Percentiles rank a stretch among this genome's conserved stretches.
Evolutionary conservation across 2,329 filamentous ascomycete species (phyloP).

Genomic region (Fusarium concolor): DNA sequence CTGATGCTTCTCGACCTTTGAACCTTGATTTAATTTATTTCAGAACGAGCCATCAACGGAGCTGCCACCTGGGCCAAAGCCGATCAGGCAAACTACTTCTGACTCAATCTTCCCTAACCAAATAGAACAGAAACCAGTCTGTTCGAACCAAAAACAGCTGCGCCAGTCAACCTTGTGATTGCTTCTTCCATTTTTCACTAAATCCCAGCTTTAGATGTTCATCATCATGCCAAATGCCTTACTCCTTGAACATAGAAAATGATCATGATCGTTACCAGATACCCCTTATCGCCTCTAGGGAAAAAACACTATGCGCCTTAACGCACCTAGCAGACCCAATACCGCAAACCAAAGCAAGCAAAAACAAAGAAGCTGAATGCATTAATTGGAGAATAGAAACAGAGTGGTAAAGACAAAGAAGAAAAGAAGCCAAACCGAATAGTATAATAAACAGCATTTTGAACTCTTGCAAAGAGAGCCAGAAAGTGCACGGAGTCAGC

Average conservation of each 20-base stretch:
- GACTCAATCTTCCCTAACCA: not conserved
- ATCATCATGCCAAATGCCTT: constrained; percentile 31
- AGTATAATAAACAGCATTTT: not conserved
- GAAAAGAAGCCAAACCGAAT: not conserved
- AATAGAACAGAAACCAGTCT: constrained; percentile 35
- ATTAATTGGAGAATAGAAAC: not conserved
- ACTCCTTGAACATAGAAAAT: constrained; percentile 27
- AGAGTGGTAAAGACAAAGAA: not conserved
- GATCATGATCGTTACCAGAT: constrained; percentile 36
- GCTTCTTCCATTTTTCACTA: constrained; percentile 21
- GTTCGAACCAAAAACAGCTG: constrained; percentile 15
- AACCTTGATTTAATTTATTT: not conserved
- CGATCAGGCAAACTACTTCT: not conserved
- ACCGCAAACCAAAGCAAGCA: constrained; percentile 2
- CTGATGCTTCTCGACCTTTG: too few relatives aligned
- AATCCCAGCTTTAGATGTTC: constrained; percentile 36
- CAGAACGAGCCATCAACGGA: not conserved
- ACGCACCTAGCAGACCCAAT: constrained; percentile 20
- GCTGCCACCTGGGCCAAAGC: constrained; percentile 18
- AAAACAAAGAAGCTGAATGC: not conserved
- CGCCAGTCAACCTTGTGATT: constrained; percentile 24
- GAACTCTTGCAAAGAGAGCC: not conserved
- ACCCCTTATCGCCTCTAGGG: constrained; percentile 15
- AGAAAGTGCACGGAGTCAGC: not conserved
- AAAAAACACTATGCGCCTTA: constrained; percentile 30